Conservation (phyloP, 345 rosid genomes). For the Camelina laxa region DNA sequence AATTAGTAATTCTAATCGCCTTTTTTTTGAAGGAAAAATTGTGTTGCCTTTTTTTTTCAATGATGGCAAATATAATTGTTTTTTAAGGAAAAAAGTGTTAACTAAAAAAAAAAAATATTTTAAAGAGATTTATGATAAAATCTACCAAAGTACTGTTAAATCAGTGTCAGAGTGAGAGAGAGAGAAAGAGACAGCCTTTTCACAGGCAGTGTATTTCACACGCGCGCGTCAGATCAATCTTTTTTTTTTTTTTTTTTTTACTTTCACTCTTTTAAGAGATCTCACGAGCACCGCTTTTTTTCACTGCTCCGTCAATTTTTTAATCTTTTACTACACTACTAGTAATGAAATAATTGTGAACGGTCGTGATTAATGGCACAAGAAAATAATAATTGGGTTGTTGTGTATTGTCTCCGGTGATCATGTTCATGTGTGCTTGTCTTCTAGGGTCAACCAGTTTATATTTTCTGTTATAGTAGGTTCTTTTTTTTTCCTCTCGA, state of each 20-base stretch:
- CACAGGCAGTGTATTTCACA: neutral
- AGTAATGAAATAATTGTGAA: constrained; percentile 29
- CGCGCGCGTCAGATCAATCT: constrained; percentile 31
- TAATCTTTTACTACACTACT: neutral
- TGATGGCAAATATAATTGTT: constrained; percentile 35
- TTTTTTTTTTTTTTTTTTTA: neutral
- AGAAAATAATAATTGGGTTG: constrained; percentile 27
- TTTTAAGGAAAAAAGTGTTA: constrained; percentile 1
- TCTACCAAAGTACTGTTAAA: constrained; percentile 38
- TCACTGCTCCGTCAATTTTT: neutral
- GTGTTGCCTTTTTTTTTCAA: constrained; percentile 21
- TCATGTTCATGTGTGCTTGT: constrained; percentile 35
- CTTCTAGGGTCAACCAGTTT: constrained; percentile 23
- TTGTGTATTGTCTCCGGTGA: constrained; percentile 16
- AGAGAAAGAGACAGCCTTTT: constrained; percentile 28
- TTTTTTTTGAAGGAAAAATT: constrained; percentile 15
- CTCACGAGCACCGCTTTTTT: constrained; percentile 11
- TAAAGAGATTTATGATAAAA: constrained; percentile 27
- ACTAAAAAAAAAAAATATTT: neutral
- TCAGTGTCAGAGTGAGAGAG: constrained; percentile 39
- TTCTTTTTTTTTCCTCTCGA: neutral
- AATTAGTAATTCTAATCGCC: neutral
- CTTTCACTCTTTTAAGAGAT: neutral
- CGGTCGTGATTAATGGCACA: constrained; percentile 41
- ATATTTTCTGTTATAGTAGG: constrained; percentile 8